Evolutionary conservation across 768 basidiomycete species (phyloP).

Genomic region (Auriscalpium microsporum): DNA sequence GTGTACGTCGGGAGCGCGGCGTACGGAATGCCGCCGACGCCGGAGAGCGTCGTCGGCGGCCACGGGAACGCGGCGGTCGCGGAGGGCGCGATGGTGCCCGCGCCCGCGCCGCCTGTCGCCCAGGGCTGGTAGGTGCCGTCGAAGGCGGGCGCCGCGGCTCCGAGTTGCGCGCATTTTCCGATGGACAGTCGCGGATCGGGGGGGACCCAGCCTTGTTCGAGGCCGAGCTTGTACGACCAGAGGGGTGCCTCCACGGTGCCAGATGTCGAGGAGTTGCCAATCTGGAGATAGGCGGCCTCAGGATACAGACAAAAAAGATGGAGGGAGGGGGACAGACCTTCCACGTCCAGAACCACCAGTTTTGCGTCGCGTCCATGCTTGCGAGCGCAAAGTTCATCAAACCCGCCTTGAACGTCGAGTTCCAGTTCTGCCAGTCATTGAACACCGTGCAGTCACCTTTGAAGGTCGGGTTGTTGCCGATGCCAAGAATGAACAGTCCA

Average conservation of each 20-base stretch:
- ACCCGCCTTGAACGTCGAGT: slow-evolving; percentile 40
- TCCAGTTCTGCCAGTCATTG: slow-evolving; percentile 47
- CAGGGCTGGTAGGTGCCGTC: slow-evolving; percentile 48
- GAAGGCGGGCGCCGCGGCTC: slow-evolving; percentile 24
- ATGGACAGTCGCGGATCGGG: slow-evolving; percentile 54
- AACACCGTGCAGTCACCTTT: slow-evolving; percentile 30
- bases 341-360: slow-evolving; percentile 80
- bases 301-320: not conserved
- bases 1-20: slow-evolving; percentile 52
- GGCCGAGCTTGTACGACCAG: slow-evolving; percentile 66
- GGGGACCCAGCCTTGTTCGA: slow-evolving; percentile 74
- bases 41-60: slow-evolving; percentile 46
- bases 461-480: slow-evolving; percentile 16
- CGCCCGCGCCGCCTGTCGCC: slow-evolving; percentile 61
- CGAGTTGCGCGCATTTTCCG: slow-evolving; percentile 59
- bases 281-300: slow-evolving; percentile 19
- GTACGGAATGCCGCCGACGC: slow-evolving; percentile 28
- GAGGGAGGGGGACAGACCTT: slow-evolving; percentile 32
- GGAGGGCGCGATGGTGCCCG: slow-evolving; percentile 35
- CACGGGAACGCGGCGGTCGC: slow-evolving; percentile 39
- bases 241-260: slow-evolving; percentile 44
- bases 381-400: slow-evolving; percentile 42
- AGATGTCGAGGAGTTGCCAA: slow-evolving; percentile 47
- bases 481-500: slow-evolving; percentile 39
- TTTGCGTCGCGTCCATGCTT: slow-evolving; percentile 60